A percentile compares a stretch with the other conserved stretches of the same genome.
Conservation (phyloP, 257 asterid genomes). For the Solanum pennellii region DNA sequence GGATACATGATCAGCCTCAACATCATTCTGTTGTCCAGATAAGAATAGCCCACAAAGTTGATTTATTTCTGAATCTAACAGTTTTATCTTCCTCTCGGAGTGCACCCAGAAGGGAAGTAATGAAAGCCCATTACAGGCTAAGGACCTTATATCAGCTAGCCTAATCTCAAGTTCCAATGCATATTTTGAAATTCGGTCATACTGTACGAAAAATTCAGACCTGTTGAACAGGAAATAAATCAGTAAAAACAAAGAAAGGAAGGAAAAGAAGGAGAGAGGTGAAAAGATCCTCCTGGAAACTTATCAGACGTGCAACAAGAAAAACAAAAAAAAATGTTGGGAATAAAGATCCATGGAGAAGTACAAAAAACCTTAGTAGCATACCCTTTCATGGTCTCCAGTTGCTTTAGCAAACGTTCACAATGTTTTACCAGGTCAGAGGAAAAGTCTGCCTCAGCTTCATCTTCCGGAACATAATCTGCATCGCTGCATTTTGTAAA, state of each 20-base stretch:
- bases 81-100: conserved; percentile 47
- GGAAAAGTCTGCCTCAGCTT: conserved; percentile 24
- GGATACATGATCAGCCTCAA: conserved; percentile 20
- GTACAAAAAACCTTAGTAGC: neutral
- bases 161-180: conserved; percentile 60
- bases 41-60: conserved; percentile 9
- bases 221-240: conserved; percentile 24
- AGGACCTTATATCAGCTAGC: conserved; percentile 61
- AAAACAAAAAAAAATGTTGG: neutral
- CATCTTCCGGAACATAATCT: conserved; percentile 13
- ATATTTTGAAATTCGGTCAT: conserved; percentile 30
- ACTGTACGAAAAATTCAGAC: conserved; percentile 23
- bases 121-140: conserved; percentile 52
- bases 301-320: neutral
- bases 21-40: conserved; percentile 19
- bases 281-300: neutral
- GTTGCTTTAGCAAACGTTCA: conserved; percentile 48
- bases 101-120: conserved; percentile 82
- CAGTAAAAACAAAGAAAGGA: conserved; percentile 1
- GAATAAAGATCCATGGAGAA: neutral
- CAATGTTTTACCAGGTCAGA: conserved; percentile 38
- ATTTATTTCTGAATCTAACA: conserved; percentile 42
- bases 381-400: conserved; percentile 54
- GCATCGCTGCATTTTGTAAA: neutral
- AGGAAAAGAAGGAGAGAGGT: neutral